Percentiles rank a stretch among this genome's conserved stretches.
phyloP scores from a whole-genome alignment of 2,329 filamentous ascomycete species.

The Fusarium sp. region DNA sequence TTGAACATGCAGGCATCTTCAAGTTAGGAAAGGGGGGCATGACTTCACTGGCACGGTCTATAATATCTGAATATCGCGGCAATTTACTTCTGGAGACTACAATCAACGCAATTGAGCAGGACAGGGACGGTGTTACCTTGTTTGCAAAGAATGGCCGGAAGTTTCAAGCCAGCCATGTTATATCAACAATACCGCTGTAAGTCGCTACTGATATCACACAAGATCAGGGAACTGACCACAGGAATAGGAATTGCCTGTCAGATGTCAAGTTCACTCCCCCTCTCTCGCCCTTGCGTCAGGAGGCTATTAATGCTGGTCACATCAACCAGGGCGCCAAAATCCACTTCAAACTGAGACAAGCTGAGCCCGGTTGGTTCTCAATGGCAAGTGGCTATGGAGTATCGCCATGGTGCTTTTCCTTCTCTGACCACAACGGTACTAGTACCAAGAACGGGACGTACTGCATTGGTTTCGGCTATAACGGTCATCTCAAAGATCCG shows the following conservation, averaged over 20 bases:
- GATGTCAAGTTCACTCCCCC: conserved; percentile 7
- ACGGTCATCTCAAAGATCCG: conserved; percentile 12
- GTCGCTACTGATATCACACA: background rate
- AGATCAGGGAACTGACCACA: no score
- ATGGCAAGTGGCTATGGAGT: conserved; percentile 17
- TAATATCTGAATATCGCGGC: conserved; percentile 14
- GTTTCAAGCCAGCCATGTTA: conserved; percentile 8
- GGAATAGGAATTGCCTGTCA: conserved; percentile 7
- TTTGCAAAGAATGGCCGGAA: conserved; percentile 11
- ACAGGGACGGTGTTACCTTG: background rate
- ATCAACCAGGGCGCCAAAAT: conserved; percentile 31
- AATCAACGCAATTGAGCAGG: conserved; percentile 9
- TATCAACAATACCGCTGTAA: conserved; percentile 40
- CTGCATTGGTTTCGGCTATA: conserved; percentile 38
- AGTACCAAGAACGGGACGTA: conserved; percentile 8
- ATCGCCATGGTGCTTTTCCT: conserved; percentile 30
- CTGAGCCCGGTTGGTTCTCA: conserved; percentile 20
- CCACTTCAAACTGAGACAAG: conserved; percentile 25
- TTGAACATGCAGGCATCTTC: conserved; percentile 24
- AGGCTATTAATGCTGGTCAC: conserved; percentile 24
- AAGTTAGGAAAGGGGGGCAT: conserved; percentile 43
- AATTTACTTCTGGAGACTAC: conserved; percentile 27
- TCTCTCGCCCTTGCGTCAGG: conserved; percentile 12
- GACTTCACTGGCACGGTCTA: conserved; percentile 25
- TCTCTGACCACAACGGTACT: conserved; percentile 40